Evolutionary conservation across 345 rosid species (phyloP), one percentile per base, ranked within the genome.

Genomic region (Triadica sebifera): DNA sequence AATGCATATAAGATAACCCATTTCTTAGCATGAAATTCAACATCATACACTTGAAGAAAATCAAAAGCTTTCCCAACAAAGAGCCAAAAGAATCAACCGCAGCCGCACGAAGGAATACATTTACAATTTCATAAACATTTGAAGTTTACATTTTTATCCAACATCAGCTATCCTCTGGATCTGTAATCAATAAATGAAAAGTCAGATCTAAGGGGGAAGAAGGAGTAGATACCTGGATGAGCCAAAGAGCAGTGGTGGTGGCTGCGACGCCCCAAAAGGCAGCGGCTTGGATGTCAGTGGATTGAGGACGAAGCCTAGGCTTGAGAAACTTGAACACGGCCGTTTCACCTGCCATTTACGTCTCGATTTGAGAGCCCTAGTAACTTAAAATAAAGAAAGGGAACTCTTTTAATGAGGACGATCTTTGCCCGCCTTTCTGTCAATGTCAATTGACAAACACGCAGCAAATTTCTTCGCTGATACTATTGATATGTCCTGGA

Each of bases 251-350:
- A 2, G 88, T 80, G 62, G 93, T 74, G 69, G 74, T 78, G 81
- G 95, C 97, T 59, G 91, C 97, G 79, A 90, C 77, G 25, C 98
- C 99, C 99, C 98, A 92, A 43, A 79, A 73, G 75, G 84, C 95
- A 73, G 89, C 93, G 65, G 98, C 89, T 71, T 86, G 90, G 72
- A 91, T 70, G 78, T 94, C 91, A 2, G 65, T 45, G 57, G 89
- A n/a, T 58, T 92, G 97, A n/a, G 80, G 85, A 38, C 89, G 90
- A 47, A 57, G 41, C 83, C 78, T 84, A 1, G 95, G 92, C 76
- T 67, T 85, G 8, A 83, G 66, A 66, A 79, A 75, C 68, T 89
- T 91, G 78, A 82, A 74, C 84, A 86, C 51, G 0, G 74, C 15
- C 1, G 57, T 39, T 75, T 81, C 83, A 50, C 88, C 85, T 55